Conservation (phyloP, 148 eudicot species). For the Rhododendron ovatum region DNA sequence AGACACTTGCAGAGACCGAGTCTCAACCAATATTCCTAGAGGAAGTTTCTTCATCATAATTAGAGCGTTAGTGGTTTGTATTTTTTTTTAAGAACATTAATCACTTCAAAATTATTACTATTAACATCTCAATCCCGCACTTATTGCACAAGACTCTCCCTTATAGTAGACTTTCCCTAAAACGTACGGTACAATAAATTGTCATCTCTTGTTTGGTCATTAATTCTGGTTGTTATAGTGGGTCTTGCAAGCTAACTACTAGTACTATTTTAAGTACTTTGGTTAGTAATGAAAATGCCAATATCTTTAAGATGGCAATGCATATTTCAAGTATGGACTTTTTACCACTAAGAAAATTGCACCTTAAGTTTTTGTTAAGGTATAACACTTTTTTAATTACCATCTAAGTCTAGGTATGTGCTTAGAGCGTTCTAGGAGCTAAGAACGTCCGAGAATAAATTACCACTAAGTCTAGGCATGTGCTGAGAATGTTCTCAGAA, state of each 20-base stretch:
- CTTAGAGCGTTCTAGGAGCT: too few relatives aligned
- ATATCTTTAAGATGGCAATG: not conserved
- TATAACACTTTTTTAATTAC: too few relatives aligned
- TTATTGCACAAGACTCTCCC: not conserved
- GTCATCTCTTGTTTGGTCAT: not conserved
- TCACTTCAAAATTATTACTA: not conserved
- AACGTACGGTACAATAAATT: not conserved
- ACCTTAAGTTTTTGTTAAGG: too few relatives aligned
- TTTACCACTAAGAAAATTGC: too few relatives aligned
- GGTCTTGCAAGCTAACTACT: not conserved
- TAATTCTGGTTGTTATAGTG: not conserved
- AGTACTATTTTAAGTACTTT: not conserved
- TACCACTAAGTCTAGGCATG: too few relatives aligned
- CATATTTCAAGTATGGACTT: not conserved
- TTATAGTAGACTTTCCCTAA: not conserved
- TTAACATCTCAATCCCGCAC: not conserved
- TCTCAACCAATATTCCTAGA: slow-evolving; percentile 18
- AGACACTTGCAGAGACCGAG: slow-evolving; percentile 16
- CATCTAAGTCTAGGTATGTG: too few relatives aligned
- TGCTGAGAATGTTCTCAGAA: too few relatives aligned
- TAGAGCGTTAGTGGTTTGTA: not conserved
- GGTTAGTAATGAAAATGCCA: not conserved
- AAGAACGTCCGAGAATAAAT: too few relatives aligned
- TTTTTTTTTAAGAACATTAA: not conserved
- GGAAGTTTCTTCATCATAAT: slow-evolving; percentile 6